Evolutionary conservation across 345 rosid genomes (phyloP).

Genomic region (Fremontodendron californicum): DNA sequence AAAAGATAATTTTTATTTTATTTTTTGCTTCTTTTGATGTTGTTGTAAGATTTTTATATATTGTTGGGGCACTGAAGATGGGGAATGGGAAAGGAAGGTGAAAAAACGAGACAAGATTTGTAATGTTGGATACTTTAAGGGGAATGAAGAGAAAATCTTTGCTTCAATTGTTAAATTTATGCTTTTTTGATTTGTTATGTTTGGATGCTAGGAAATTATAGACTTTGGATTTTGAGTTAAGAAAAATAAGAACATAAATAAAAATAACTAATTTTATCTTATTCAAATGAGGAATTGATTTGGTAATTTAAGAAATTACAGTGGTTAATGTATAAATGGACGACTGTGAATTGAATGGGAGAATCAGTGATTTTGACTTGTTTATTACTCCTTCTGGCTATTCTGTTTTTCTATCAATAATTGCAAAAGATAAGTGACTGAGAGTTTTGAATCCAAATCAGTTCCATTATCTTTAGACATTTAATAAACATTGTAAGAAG

Average conservation of each 20-base stretch:
- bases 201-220: conserved; percentile 14
- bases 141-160: conserved; percentile 25
- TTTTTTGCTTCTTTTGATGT: not conserved
- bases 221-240: not conserved
- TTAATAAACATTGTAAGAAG: conserved; percentile 18
- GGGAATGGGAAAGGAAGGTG: conserved; percentile 19
- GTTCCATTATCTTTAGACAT: conserved; percentile 13
- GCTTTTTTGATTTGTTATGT: not conserved
- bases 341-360: not conserved
- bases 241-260: not conserved
- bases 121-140: conserved; percentile 33
- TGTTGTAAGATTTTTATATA: conserved; percentile 32
- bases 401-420: not conserved
- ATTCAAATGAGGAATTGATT: not conserved
- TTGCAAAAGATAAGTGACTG: conserved; percentile 11
- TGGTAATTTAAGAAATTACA: not conserved
- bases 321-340: not conserved
- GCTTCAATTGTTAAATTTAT: conserved; percentile 30
- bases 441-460: conserved; percentile 7
- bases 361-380: not conserved
- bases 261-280: not conserved
- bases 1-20: not conserved
- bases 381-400: not conserved
- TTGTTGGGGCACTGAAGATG: conserved; percentile 23
- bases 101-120: conserved; percentile 19